Evolutionary conservation across 768 basidiomycete species (phyloP).

Genomic region (Suillus hirtellus): DNA sequence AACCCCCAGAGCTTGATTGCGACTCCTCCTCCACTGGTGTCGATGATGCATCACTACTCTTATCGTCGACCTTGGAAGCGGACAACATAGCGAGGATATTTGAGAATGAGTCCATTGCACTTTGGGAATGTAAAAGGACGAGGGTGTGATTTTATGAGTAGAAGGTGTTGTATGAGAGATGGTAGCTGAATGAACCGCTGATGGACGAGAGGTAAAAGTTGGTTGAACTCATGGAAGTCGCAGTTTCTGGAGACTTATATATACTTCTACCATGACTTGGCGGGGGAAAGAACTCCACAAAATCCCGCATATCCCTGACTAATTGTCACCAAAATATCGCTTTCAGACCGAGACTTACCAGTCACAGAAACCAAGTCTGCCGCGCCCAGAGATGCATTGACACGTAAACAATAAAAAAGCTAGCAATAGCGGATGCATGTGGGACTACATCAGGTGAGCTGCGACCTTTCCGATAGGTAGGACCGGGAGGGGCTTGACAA

Average conservation of each 20-base stretch:
- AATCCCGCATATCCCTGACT: neutral
- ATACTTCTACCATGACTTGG: neutral
- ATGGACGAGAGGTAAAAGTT: neutral
- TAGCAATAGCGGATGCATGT: neutral
- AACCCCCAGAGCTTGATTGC: neutral
- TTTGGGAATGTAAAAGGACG: neutral
- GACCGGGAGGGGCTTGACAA: conserved; percentile 1
- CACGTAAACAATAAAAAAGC: neutral
- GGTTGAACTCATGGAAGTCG: neutral
- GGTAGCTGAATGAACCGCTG: neutral
- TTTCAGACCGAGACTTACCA: neutral
- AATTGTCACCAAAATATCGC: neutral
- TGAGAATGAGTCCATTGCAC: conserved; percentile 2
- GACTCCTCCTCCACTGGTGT: conserved; percentile 3
- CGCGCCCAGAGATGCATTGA: neutral
- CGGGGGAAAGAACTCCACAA: neutral
- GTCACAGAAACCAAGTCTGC: neutral
- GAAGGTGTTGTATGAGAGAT: neutral
- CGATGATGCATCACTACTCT: neutral
- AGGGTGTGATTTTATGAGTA: neutral
- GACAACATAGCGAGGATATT: neutral
- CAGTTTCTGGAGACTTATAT: neutral
- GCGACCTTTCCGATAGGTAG: neutral
- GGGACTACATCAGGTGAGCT: neutral
- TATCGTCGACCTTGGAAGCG: neutral